Evolutionary conservation across 176 grass and related monocot genomes (phyloP).

Genomic region (Poa pratensis): DNA sequence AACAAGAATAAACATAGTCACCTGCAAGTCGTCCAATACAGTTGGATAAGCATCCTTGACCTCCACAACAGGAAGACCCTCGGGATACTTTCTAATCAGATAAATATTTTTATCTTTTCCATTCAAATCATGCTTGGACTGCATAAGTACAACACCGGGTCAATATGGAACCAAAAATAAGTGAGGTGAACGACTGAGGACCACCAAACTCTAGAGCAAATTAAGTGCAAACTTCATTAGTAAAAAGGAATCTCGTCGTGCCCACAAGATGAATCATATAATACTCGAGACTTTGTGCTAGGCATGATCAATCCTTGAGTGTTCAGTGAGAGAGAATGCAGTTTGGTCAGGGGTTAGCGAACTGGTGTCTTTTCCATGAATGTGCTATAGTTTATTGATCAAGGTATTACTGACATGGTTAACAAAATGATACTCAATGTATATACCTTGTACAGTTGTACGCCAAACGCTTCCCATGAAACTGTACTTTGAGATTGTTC

Average conservation of each 20-base stretch:
- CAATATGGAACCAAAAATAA: no score
- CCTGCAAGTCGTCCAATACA: no score
- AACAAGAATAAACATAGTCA: no score
- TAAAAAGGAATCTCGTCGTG: neutral
- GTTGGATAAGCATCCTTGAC: no score
- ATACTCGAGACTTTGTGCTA: neutral
- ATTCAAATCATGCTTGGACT: no score
- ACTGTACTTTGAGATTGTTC: constrained; percentile 70
- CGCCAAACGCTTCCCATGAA: constrained; percentile 62
- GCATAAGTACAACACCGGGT: no score
- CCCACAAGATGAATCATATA: neutral
- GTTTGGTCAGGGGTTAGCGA: neutral
- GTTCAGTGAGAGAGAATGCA: constrained; percentile 1
- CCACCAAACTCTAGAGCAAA: no score
- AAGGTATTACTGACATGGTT: neutral
- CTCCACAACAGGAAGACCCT: no score
- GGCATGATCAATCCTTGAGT: neutral
- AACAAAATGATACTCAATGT: neutral
- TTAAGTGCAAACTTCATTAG: neutral
- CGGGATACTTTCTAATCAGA: no score
- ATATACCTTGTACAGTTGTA: constrained; percentile 65
- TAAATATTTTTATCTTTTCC: no score
- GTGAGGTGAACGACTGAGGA: no score
- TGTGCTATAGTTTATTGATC: neutral
- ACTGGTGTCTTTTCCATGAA: neutral